These are phyloP conservation scores for Isoetes taiwanensis DNA, from an alignment of 75 land plant species.

Conservation along the genomic window DNA sequence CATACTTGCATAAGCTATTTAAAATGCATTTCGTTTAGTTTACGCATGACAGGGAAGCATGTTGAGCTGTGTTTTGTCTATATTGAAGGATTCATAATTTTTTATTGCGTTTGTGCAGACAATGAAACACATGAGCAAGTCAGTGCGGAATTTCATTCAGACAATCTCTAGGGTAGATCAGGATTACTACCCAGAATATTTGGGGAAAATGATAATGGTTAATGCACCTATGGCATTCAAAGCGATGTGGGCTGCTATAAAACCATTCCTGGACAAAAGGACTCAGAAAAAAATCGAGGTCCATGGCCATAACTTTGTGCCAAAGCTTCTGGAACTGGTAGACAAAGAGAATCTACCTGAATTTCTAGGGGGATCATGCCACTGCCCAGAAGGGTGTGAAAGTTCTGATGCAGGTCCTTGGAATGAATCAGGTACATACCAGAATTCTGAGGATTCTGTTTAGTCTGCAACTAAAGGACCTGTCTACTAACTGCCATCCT, in stretches of 20 bases:
- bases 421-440: too few relatives aligned
- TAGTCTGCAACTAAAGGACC: too few relatives aligned
- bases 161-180: slow-evolving; percentile 29
- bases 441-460: too few relatives aligned
- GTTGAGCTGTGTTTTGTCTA: background rate
- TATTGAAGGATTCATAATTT: background rate
- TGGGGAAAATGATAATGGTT: slow-evolving; percentile 31
- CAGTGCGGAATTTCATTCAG: slow-evolving; percentile 32
- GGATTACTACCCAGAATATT: slow-evolving; percentile 30
- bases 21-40: background rate
- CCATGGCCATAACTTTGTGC: slow-evolving; percentile 24
- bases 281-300: slow-evolving; percentile 36
- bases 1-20: background rate
- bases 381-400: slow-evolving; percentile 32
- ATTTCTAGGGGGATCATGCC: slow-evolving; percentile 33
- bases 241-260: slow-evolving; percentile 37
- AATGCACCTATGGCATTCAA: slow-evolving; percentile 33
- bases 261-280: slow-evolving; percentile 36
- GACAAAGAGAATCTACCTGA: slow-evolving; percentile 30
- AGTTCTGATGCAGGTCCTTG: slow-evolving; percentile 36
- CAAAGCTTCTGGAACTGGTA: slow-evolving; percentile 26
- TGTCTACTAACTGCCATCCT: too few relatives aligned
- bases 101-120: slow-evolving; percentile 18
- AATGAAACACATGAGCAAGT: slow-evolving; percentile 38
- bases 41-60: background rate